Percentiles rank a stretch among this genome's conserved stretches.
Evolutionary conservation across 768 basidiomycete genomes (phyloP).

Genomic region (Strobilomyces confusus): DNA sequence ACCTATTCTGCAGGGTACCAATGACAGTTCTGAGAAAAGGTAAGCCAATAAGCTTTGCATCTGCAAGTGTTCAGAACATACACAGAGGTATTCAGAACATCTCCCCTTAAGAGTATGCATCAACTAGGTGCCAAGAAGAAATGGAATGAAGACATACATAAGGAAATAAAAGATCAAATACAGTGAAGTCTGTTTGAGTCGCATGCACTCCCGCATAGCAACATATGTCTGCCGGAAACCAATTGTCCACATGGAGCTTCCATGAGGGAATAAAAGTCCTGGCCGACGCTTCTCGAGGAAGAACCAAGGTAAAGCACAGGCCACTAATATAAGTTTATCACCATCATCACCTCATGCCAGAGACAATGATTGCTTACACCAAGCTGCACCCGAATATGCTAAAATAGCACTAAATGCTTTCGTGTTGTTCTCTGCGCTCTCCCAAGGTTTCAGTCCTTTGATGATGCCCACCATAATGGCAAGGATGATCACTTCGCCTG

Average conservation of each 20-base stretch:
- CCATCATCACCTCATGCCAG: neutral
- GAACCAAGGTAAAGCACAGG: conserved; percentile 74
- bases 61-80: conserved; percentile 29
- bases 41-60: neutral
- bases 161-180: conserved; percentile 75
- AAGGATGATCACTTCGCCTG: conserved; percentile 67
- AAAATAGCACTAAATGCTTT: conserved; percentile 73
- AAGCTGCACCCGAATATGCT: conserved; percentile 74
- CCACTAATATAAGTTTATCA: conserved; percentile 34
- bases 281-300: conserved; percentile 63
- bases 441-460: conserved; percentile 56
- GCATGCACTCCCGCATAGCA: conserved; percentile 60
- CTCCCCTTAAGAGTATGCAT: conserved; percentile 46
- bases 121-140: neutral
- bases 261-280: conserved; percentile 55
- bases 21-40: conserved; percentile 56
- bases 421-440: conserved; percentile 68
- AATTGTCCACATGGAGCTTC: conserved; percentile 53
- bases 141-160: conserved; percentile 50
- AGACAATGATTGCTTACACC: conserved; percentile 45
- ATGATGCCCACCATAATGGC: conserved; percentile 74
- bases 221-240: conserved; percentile 66
- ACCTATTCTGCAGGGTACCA: conserved; percentile 70
- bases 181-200: conserved; percentile 67
- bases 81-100: conserved; percentile 74